Conservation (phyloP, 106 monocot species). For the Cymbidium sinense region DNA sequence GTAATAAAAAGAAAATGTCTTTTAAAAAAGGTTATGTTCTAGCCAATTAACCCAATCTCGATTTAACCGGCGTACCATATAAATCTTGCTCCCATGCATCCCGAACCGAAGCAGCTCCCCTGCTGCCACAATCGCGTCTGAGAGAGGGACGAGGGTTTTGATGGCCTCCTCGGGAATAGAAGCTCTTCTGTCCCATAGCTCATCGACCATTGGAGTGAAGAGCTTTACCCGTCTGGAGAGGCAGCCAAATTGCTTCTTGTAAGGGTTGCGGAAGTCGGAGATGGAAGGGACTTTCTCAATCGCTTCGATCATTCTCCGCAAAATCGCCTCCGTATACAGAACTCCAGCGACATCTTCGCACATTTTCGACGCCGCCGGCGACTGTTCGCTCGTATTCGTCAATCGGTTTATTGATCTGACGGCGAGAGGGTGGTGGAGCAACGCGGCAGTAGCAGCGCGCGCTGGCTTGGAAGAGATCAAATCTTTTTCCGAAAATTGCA, state of each 20-base stretch:
- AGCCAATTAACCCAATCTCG: not conserved
- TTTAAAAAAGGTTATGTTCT: too few species aligned
- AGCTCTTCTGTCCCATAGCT: not conserved
- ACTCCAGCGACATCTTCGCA: not conserved
- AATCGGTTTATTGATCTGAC: not conserved
- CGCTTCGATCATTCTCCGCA: not conserved
- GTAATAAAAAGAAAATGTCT: too few species aligned
- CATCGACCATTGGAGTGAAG: not conserved
- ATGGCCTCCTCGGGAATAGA: not conserved
- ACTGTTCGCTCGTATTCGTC: not conserved
- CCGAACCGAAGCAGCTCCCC: not conserved
- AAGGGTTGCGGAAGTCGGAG: not conserved
- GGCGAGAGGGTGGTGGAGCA: too few species aligned
- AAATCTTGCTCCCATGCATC: not conserved
- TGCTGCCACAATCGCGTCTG: not conserved
- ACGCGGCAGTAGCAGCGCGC: too few species aligned
- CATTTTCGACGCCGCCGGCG: not conserved
- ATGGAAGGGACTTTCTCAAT: not conserved
- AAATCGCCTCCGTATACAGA: not conserved
- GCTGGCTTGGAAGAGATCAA: too few species aligned
- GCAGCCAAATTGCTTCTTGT: not conserved
- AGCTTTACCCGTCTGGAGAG: not conserved
- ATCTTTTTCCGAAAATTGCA: too few species aligned
- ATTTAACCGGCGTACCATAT: not conserved
- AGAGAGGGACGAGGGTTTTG: not conserved